phyloP scores from a whole-genome alignment of 1,139 yeast species.

The Protomyces arabidopsidicola region DNA sequence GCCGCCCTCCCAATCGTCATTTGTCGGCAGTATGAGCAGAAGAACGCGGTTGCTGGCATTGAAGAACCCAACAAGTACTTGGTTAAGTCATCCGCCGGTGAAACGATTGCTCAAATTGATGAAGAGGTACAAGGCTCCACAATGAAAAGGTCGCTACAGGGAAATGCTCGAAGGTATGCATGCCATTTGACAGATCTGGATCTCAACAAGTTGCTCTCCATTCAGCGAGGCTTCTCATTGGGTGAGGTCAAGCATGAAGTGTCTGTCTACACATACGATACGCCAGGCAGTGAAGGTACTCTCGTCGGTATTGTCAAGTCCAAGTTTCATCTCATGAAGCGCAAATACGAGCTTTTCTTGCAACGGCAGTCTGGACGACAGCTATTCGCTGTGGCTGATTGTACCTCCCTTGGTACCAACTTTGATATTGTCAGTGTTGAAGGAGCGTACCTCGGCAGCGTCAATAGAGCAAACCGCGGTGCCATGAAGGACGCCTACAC shows the following conservation, averaged over 20 bases:
- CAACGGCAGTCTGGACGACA: conserved; percentile 38
- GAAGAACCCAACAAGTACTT: conserved; percentile 80
- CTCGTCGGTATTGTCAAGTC: conserved; percentile 80
- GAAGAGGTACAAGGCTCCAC: conserved; percentile 43
- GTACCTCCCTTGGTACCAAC: conserved; percentile 79
- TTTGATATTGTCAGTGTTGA: conserved; percentile 65
- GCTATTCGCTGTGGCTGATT: conserved; percentile 80
- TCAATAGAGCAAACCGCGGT: conserved; percentile 93
- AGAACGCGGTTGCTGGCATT: conserved; percentile 82
- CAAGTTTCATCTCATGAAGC: conserved; percentile 91
- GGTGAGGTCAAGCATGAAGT: conserved; percentile 41
- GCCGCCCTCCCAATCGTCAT: conserved; percentile 67
- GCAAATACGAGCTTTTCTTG: conserved; percentile 70
- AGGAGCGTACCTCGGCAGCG: conserved; percentile 62
- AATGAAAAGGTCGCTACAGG: conserved; percentile 61
- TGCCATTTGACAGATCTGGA: conserved; percentile 71
- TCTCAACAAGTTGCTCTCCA: conserved; percentile 56
- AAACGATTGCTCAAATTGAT: conserved; percentile 70
- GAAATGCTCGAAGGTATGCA: conserved; percentile 44
- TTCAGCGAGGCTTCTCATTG: conserved; percentile 64
- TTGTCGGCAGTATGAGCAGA: conserved; percentile 79
- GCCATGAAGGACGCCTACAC: conserved; percentile 86
- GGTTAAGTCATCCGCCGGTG: conserved; percentile 67
- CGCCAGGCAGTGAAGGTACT: conserved; percentile 40
- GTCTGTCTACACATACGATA: not conserved